Evolutionary conservation across 2,329 filamentous ascomycete genomes (phyloP).

Genomic region (Trichophyton verrucosum): DNA sequence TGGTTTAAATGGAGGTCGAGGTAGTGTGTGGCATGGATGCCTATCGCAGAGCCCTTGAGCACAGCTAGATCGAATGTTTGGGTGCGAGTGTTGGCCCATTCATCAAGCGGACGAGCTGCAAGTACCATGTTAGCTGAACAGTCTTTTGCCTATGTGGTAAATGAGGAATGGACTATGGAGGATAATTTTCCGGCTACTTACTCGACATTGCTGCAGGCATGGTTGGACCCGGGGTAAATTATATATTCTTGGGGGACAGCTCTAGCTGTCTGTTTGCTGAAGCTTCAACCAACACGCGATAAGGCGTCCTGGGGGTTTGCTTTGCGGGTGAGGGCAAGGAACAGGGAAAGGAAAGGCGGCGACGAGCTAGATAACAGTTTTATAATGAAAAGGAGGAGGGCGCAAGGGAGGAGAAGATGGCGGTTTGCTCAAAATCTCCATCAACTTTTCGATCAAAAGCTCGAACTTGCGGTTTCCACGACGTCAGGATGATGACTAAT

Average conservation of each 20-base stretch:
- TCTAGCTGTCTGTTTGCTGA: neutral
- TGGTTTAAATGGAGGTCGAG: constrained; percentile 65
- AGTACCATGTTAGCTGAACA: neutral
- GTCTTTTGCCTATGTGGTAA: neutral
- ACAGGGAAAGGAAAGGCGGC: neutral
- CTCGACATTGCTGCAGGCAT: neutral
- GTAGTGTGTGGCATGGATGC: constrained; percentile 83
- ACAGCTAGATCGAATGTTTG: constrained; percentile 53
- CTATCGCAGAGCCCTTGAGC: constrained; percentile 62
- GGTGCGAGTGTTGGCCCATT: constrained; percentile 44
- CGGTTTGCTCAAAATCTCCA: neutral
- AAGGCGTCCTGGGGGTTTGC: neutral
- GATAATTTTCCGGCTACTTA: neutral
- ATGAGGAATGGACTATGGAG: neutral
- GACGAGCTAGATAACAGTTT: neutral
- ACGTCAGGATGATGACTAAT: neutral
- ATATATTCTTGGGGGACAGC: neutral
- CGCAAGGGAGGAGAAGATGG: neutral
- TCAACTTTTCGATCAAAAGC: neutral
- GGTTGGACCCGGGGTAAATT: neutral
- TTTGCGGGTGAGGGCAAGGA: neutral
- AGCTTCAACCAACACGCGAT: neutral
- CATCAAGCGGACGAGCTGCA: constrained; percentile 41
- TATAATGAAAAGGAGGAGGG: neutral
- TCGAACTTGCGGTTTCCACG: neutral